Evolutionary conservation across 352 stramenopile species (phyloP), one percentile per base, ranked within the genome.

Genomic region (Phytopythium litorale): DNA sequence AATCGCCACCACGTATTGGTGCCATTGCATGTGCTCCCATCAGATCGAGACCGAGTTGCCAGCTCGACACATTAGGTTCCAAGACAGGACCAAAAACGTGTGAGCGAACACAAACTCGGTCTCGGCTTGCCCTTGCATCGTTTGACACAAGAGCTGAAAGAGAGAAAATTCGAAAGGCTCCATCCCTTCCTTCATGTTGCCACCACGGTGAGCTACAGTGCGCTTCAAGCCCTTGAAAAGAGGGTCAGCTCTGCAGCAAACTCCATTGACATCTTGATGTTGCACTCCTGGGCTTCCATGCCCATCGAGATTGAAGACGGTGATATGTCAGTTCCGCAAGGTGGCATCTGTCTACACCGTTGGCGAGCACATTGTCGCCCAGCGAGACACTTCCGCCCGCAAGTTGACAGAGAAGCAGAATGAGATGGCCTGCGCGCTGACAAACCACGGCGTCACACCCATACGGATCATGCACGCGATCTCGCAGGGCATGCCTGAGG

Each of bases 41-140:
- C 55, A 50, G 21, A 64, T 64, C 43, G 56, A 54, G 32, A 46
- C 40, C 5, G 56, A 57, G 32, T 64, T 64, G 3, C 56, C 32
- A 9, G 62, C 37, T 19, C 62, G 40, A 25, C 50, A 68, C 62
- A 68, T 68, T 6, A 64, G 25, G 57, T 68, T 64, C 62, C 62
- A 61, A 3, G 38, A 60, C 15, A 68, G 35, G 7, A 57, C 4
- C 3, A 64, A 19, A 46, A 58, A 63, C 35, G 21, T 43, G 37
- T 63, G 48, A 25, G 55, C 46, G 38, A 68, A 64, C 57, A 61
- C 16, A 56, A 48, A 60, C 42, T 63, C 38, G 11, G 50, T 21
- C 12, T 25, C 37, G 11, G 38, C n/a, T 15, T 60, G 25, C 28
- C 35, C 16, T 18, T 59, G 40, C 23, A 64, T 38, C 11, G 50